Base-by-base conservation (phyloP, 2,329 filamentous ascomycete species). In the Ustulina deusta region DNA sequence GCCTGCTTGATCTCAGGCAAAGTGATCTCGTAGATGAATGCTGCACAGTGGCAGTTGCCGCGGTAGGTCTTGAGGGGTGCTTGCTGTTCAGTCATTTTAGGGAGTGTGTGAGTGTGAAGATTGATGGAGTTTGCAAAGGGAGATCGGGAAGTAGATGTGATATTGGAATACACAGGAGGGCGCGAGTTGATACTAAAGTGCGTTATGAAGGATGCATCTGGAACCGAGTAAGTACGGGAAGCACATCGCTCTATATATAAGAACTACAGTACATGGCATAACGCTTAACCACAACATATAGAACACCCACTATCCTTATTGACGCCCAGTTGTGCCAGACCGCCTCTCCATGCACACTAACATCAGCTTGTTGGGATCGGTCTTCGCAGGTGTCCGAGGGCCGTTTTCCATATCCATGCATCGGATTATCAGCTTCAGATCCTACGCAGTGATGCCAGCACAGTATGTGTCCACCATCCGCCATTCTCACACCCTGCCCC, bases 31-130 rank as follows among this genome's bases (percentile, higher is more conserved):
- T 84, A 89, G 69, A 86, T 79, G 70, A 85, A 86, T 44, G 81
- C 80, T 6, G 80, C 83, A 75, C 87, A 89, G 75, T 88, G 86
- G 80, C 86, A 89, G 76, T 85, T 88, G 75, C 85, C 86, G 25
- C 86, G 80, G 76, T 88, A 86, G 15, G 81, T 83, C 69, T 80
- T 78, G 48, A 74, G 69, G 11, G 61, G 57, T 20, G 34, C 65
- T 52, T 71, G 66, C 32, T 62, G 54, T 40, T 73, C 72, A 13
- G 74, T 49, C 74, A 76, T 76, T 44, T 11, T 68, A n/a, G 25
- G 6, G 13, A 25, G 10, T 11, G 25, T 20, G 20, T 29, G 52
- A 22, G 7, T 54, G 29, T 27, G 34, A 52, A 46, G 34, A 51
- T 54, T 34, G 52, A 60, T 9, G 29, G 54, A 5, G 15, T 2